Percentiles rank a stretch among this genome's conserved stretches.
These are phyloP conservation scores for Sabuloglossum arenarium DNA, from an alignment of 495 filamentous ascomycete species.

Conservation along the genomic window DNA sequence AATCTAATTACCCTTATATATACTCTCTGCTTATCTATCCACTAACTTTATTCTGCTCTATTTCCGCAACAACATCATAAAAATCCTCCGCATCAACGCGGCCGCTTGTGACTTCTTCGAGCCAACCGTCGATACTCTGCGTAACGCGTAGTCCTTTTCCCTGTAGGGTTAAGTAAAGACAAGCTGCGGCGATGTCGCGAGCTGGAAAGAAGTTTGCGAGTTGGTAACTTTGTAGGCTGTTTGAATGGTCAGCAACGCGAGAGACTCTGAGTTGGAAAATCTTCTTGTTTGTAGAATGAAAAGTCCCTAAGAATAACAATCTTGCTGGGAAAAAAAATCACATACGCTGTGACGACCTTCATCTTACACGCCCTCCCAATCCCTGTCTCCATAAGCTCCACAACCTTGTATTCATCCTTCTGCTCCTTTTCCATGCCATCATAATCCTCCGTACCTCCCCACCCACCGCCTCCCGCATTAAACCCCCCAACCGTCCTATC, in stretches of 20 bases:
- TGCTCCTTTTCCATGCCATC: conserved; percentile 16
- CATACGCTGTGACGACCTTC: conserved; percentile 16
- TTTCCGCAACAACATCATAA: not conserved
- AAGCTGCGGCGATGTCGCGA: conserved; percentile 19
- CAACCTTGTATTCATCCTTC: conserved; percentile 19
- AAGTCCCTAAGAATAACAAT: not conserved
- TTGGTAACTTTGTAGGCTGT: conserved; percentile 15
- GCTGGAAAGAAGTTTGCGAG: conserved; percentile 21
- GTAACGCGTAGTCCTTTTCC: conserved; percentile 10
- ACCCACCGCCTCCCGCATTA: conserved; percentile 10
- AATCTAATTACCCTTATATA: no score
- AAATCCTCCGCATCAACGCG: conserved; percentile 2
- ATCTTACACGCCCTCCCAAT: conserved; percentile 16
- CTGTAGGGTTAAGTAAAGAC: conserved; percentile 15
- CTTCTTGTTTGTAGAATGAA: not conserved
- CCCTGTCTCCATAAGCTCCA: conserved; percentile 17
- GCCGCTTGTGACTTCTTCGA: conserved; percentile 2
- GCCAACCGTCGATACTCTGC: not conserved
- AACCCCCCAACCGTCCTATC: conserved; percentile 12
- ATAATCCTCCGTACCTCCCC: conserved; percentile 15
- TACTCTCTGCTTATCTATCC: not conserved
- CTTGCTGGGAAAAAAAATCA: not conserved
- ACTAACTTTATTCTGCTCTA: not conserved
- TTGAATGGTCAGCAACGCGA: not conserved
- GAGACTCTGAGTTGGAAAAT: not conserved